A percentile compares a stretch with the other conserved stretches of the same genome.
Evolutionary conservation across 805 yeast genomes (phyloP).

Genomic region (Ogataea kodamae): DNA sequence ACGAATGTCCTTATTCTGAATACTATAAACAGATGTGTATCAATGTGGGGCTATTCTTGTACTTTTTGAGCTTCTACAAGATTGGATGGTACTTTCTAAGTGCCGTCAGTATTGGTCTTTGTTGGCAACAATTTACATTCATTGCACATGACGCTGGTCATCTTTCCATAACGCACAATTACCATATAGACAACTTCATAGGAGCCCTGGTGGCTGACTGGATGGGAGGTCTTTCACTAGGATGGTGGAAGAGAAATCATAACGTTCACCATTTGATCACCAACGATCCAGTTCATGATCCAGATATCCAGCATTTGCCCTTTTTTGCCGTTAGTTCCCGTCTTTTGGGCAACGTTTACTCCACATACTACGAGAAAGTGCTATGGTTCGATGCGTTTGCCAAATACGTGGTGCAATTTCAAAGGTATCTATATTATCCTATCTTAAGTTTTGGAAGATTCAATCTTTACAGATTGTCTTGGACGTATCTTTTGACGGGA

Average conservation of each 20-base stretch:
- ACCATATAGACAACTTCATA: constrained; percentile 67
- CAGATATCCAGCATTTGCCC: constrained; percentile 90
- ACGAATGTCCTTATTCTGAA: constrained; percentile 69
- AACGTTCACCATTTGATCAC: constrained; percentile 90
- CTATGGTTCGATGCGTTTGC: constrained; percentile 70
- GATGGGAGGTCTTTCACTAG: constrained; percentile 83
- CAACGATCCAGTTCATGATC: constrained; percentile 93
- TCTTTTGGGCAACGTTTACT: constrained; percentile 64
- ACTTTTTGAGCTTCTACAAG: constrained; percentile 48
- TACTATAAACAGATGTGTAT: constrained; percentile 69
- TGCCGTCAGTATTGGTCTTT: constrained; percentile 65
- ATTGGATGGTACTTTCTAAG: constrained; percentile 45
- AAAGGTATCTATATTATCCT: constrained; percentile 71
- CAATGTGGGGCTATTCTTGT: constrained; percentile 49
- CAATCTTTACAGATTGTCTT: constrained; percentile 75
- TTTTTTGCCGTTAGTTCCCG: constrained; percentile 82
- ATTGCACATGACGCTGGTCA: constrained; percentile 93
- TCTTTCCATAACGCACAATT: constrained; percentile 75
- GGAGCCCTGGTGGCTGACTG: constrained; percentile 74
- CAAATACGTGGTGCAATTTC: constrained; percentile 53
- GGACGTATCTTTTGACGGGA: constrained; percentile 73
- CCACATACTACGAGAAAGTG: constrained; percentile 72
- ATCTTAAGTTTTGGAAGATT: constrained; percentile 80
- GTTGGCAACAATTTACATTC: constrained; percentile 88
- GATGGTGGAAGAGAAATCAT: constrained; percentile 95